Conservation (phyloP, 805 yeast species). For the Candida oleophila region DNA sequence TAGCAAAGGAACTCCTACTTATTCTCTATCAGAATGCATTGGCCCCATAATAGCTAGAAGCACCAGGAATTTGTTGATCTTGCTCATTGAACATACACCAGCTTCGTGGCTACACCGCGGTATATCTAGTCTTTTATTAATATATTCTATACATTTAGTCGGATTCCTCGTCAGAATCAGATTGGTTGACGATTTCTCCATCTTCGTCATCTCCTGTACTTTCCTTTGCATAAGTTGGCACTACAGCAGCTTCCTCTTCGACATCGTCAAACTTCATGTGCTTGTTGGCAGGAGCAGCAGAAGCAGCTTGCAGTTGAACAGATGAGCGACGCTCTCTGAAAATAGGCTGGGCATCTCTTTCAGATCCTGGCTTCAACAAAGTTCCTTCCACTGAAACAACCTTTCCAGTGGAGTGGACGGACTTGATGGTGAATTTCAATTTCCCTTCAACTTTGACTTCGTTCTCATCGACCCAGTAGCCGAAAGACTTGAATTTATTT, state of each 20-base stretch:
- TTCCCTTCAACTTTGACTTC: slow-evolving; percentile 82
- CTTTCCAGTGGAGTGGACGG: slow-evolving; percentile 73
- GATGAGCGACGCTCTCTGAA: slow-evolving; percentile 36
- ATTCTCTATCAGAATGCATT: too few relatives aligned
- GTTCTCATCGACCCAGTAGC: slow-evolving; percentile 82
- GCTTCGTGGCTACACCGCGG: not conserved
- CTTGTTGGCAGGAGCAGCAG: slow-evolving; percentile 12
- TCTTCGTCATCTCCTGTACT: slow-evolving; percentile 20
- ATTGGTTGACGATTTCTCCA: slow-evolving; percentile 19
- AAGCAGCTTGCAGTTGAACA: slow-evolving; percentile 22
- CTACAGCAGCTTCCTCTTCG: slow-evolving; percentile 9
- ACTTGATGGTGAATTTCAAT: slow-evolving; percentile 69
- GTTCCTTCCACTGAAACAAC: slow-evolving; percentile 90
- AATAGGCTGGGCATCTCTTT: slow-evolving; percentile 55
- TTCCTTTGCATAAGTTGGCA: slow-evolving; percentile 15
- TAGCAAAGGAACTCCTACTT: too few relatives aligned
- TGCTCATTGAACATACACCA: too few relatives aligned
- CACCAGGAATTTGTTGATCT: too few relatives aligned
- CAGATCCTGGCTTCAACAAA: slow-evolving; percentile 57
- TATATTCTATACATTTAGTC: slow-evolving; percentile 7
- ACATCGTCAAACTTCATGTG: slow-evolving; percentile 53
- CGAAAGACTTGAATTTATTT: slow-evolving; percentile 55
- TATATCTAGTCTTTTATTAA: not conserved
- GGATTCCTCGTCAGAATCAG: slow-evolving; percentile 23
- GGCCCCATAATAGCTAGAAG: too few relatives aligned